phyloP scores from a whole-genome alignment of 305 asterid species.

The Withania somnifera region DNA sequence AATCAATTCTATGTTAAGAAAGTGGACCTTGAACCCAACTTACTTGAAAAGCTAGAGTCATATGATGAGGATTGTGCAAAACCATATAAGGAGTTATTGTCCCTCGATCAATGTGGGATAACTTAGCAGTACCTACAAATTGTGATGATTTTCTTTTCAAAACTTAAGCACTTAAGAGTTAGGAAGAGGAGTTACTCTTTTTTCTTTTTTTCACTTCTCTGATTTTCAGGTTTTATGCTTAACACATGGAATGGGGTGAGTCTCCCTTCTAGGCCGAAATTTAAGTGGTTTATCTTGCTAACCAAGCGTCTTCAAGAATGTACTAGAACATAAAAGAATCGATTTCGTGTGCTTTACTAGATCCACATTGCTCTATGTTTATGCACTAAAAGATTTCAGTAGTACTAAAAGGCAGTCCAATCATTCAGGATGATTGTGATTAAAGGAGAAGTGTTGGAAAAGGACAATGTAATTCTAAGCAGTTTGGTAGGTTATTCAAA shows the following conservation, averaged over 20 bases:
- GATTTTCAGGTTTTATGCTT: not conserved
- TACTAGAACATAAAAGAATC: not conserved
- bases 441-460: not conserved
- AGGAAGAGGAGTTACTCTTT: not conserved
- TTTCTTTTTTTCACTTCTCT: not conserved
- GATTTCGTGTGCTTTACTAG: not conserved
- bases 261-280: not conserved
- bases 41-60: not conserved
- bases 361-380: not conserved
- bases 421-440: not conserved
- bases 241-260: not conserved
- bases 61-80: not conserved
- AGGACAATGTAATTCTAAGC: not conserved
- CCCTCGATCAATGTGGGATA: not conserved
- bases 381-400: not conserved
- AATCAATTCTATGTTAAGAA: not conserved
- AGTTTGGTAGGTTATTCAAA: not conserved
- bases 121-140: not conserved
- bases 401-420: not conserved
- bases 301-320: not conserved
- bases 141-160: not conserved
- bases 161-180: not conserved
- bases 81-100: not conserved
- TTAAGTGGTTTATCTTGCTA: not conserved
- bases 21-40: not conserved